Percentiles rank a stretch among this genome's conserved stretches.
phyloP scores from a whole-genome alignment of 345 rosid species.

The Salix brachista region DNA sequence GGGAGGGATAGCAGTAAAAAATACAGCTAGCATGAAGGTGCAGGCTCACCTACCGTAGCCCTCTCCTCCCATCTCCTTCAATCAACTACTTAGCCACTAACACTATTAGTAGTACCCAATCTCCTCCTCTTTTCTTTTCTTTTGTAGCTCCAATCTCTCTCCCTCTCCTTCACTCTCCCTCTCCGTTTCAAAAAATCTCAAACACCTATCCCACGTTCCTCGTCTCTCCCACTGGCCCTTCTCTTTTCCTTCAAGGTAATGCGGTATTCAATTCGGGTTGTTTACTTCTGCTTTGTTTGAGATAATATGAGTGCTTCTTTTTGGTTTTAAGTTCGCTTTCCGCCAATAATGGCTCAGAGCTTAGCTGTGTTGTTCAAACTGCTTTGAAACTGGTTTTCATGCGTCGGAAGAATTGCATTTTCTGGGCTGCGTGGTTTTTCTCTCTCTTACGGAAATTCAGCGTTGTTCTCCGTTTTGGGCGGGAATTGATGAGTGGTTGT shows the following conservation, averaged over 20 bases:
- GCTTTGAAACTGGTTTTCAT: background rate
- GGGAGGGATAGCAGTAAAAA: constrained; percentile 10
- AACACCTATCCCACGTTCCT: background rate
- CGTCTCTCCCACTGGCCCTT: background rate
- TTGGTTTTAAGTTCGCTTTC: background rate
- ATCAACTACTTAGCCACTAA: background rate
- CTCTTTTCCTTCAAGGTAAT: background rate
- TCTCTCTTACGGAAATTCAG: background rate
- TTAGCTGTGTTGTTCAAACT: background rate
- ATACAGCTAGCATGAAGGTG: constrained; percentile 75
- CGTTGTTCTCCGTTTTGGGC: background rate
- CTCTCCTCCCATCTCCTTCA: background rate
- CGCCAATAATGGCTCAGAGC: too few relatives aligned
- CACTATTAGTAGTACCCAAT: background rate
- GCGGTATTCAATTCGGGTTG: background rate
- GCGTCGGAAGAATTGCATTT: background rate
- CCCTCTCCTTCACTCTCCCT: constrained; percentile 14
- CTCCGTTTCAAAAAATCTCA: background rate
- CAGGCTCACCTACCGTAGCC: constrained; percentile 48
- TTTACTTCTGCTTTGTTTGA: background rate
- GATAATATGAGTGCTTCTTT: background rate
- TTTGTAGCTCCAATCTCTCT: constrained; percentile 10
- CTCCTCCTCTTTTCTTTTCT: background rate
- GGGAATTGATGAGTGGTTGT: background rate
- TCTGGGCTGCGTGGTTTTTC: background rate